phyloP scores from a whole-genome alignment of 2,329 filamentous ascomycete genomes.

The Cercospora brassicicola region DNA sequence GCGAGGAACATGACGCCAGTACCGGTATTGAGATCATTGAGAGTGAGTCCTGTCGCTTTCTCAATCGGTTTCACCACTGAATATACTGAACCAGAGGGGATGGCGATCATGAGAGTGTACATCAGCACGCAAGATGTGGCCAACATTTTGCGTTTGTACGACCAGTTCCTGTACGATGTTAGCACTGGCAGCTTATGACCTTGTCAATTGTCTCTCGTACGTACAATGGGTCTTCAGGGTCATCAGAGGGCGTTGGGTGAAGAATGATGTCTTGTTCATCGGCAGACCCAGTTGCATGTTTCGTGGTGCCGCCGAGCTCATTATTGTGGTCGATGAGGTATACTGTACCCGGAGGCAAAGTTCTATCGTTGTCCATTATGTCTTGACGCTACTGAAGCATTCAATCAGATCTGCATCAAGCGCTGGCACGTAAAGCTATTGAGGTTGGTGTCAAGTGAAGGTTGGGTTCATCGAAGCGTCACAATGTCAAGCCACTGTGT shows the following conservation, averaged over 20 bases:
- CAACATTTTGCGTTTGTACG: conserved; percentile 44
- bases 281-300: conserved; percentile 37
- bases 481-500: not conserved
- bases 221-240: conserved; percentile 48
- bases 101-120: conserved; percentile 52
- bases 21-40: conserved; percentile 49
- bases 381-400: not conserved
- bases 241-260: conserved; percentile 44
- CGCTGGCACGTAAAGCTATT: not conserved
- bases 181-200: not conserved
- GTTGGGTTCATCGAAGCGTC: not conserved
- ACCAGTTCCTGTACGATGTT: conserved; percentile 42
- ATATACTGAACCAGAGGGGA: conserved; percentile 52
- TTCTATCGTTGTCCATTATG: not conserved
- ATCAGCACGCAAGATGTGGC: conserved; percentile 43
- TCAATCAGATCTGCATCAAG: not conserved
- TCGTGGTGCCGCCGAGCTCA: conserved; percentile 20
- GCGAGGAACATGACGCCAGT: conserved; percentile 55
- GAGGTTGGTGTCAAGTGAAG: not conserved
- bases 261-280: conserved; percentile 43
- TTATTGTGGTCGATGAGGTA: not conserved
- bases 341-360: not conserved
- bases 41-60: conserved; percentile 48
- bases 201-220: not conserved
- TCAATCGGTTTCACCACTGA: conserved; percentile 52